Evolutionary conservation across 495 filamentous ascomycete genomes (phyloP).

Genomic region (Annulohypoxylon moriforme): DNA sequence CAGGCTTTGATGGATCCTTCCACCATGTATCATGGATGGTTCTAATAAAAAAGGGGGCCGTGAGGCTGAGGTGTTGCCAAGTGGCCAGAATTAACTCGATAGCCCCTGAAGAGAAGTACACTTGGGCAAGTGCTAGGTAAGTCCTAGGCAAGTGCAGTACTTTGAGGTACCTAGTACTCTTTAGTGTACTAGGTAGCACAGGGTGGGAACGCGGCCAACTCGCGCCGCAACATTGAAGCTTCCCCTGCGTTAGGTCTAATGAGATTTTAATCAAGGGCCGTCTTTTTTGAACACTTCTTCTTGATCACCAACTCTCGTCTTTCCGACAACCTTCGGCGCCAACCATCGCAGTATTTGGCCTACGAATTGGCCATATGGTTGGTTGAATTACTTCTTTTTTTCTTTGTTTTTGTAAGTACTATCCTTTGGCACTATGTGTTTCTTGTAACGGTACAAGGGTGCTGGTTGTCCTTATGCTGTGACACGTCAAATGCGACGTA

Average conservation of each 20-base stretch:
- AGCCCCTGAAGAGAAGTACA: slow-evolving; percentile 13
- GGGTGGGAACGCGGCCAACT: slow-evolving; percentile 34
- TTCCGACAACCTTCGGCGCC: slow-evolving; percentile 27
- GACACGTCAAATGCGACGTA: slow-evolving; percentile 28
- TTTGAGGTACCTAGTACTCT: background rate
- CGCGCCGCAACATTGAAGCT: slow-evolving; percentile 29
- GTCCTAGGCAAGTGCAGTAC: slow-evolving; percentile 18
- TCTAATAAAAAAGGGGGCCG: slow-evolving; percentile 20
- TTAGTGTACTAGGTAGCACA: slow-evolving; percentile 30
- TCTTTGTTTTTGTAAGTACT: slow-evolving; percentile 44
- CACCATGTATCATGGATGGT: background rate
- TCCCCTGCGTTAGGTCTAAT: slow-evolving; percentile 34
- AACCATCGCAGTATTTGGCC: slow-evolving; percentile 33
- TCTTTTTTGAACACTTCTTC: slow-evolving; percentile 26
- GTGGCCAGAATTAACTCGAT: slow-evolving; percentile 45
- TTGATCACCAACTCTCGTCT: slow-evolving; percentile 24
- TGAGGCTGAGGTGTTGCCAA: slow-evolving; percentile 43
- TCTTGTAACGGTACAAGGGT: background rate
- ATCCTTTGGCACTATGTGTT: background rate
- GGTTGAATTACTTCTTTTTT: slow-evolving; percentile 27
- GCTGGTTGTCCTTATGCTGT: slow-evolving; percentile 10
- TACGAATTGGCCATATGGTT: slow-evolving; percentile 35
- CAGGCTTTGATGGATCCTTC: background rate
- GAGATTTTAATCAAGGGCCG: slow-evolving; percentile 28
- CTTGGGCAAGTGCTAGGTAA: slow-evolving; percentile 4